Conservation (phyloP, 2,329 filamentous ascomycete species). For the Meredithiella fracta region DNA sequence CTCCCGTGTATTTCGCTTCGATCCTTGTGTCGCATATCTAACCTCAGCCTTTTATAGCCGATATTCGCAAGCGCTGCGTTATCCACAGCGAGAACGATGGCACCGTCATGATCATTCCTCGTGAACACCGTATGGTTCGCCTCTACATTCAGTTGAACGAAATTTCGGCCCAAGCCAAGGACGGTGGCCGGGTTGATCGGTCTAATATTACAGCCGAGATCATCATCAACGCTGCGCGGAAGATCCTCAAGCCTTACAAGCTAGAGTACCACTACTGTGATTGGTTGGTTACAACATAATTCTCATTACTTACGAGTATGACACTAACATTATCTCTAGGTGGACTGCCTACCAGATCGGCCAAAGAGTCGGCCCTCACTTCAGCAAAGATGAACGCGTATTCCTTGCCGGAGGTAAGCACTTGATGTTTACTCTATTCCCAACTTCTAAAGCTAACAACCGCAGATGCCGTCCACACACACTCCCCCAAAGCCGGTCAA, state of each 20-base stretch:
- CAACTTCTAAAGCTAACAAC: background rate
- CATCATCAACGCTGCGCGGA: constrained; percentile 44
- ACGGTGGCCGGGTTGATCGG: constrained; percentile 36
- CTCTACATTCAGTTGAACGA: constrained; percentile 46
- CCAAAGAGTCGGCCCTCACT: constrained; percentile 39
- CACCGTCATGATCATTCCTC: constrained; percentile 49
- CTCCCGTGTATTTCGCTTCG: background rate
- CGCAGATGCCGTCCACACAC: constrained; percentile 30
- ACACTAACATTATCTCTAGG: constrained; percentile 24
- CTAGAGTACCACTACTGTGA: constrained; percentile 45
- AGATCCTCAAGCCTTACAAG: constrained; percentile 49
- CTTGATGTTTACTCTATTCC: constrained; percentile 19
- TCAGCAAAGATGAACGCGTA: constrained; percentile 37
- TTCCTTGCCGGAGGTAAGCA: constrained; percentile 48
- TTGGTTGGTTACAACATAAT: constrained; percentile 25
- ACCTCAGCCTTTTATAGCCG: constrained; percentile 19
- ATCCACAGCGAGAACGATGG: constrained; percentile 38
- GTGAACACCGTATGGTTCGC: constrained; percentile 51
- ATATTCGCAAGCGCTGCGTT: constrained; percentile 37
- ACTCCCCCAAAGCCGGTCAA: constrained; percentile 40
- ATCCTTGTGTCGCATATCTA: background rate
- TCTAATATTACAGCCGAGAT: constrained; percentile 44
- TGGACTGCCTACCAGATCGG: constrained; percentile 51
- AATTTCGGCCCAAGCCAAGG: constrained; percentile 19
- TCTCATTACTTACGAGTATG: background rate